Evolutionary conservation across 306 rosid genomes (phyloP).

Genomic region (Begonia masoniana): DNA sequence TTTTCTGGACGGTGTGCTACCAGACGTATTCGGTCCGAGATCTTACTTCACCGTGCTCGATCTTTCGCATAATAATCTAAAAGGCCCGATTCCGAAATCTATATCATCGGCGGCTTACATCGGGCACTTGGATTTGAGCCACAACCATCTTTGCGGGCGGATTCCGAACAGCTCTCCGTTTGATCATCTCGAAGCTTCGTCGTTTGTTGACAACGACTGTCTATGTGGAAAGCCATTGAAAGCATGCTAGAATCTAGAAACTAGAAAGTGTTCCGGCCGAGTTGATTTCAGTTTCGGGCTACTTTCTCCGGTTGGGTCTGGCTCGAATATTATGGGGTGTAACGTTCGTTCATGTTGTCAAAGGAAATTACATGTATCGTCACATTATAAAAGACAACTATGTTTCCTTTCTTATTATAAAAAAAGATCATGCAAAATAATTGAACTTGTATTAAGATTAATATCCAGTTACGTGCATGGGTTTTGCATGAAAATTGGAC

Average conservation of each 20-base stretch:
- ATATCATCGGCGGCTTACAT: slow-evolving; percentile 44
- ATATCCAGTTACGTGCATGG: not conserved
- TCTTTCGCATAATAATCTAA: slow-evolving; percentile 45
- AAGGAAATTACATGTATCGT: too few species aligned
- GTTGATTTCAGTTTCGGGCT: not conserved
- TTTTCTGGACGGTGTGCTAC: slow-evolving; percentile 33
- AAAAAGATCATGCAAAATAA: too few species aligned
- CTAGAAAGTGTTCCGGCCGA: not conserved
- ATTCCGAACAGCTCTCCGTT: slow-evolving; percentile 78
- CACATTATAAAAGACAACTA: not conserved
- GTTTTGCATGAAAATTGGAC: too few species aligned
- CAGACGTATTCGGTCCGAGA: slow-evolving; percentile 40
- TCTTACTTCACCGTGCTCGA: slow-evolving; percentile 74
- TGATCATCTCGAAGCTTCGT: slow-evolving; percentile 80
- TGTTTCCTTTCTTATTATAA: too few species aligned
- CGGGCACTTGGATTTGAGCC: slow-evolving; percentile 92
- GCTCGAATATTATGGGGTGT: too few species aligned
- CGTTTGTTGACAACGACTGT: slow-evolving; percentile 68
- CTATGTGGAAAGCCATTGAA: slow-evolving; percentile 83
- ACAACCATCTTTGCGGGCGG: slow-evolving; percentile 72
- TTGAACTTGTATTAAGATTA: too few species aligned
- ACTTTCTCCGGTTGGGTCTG: not conserved
- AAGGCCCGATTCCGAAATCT: slow-evolving; percentile 52
- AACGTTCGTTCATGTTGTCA: not conserved
- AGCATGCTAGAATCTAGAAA: slow-evolving; percentile 23